Evolutionary conservation across 345 rosid species (phyloP), one percentile per base, ranked within the genome.

Genomic region (Citrus hindsii): DNA sequence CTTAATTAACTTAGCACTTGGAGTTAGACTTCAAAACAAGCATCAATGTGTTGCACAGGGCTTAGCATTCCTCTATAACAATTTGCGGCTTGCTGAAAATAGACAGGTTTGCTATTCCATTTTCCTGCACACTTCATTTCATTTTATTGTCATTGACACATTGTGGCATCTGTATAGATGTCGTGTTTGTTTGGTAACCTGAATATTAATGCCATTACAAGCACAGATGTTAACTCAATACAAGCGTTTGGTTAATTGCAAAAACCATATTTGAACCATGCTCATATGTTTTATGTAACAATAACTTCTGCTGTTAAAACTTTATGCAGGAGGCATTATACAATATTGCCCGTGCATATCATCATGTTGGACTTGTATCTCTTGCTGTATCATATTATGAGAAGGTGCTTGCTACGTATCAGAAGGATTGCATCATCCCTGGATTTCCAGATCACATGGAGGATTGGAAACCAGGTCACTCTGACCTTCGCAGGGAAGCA

Each of bases 401-500:
- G 61, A 86, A 82, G 84, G 89, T 83, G 62, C 86, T 88, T 28
- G 73, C 82, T 46, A 81, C 33, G 28, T 8, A 9, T 27, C 81
- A 83, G 62, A 82, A 79, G 78, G 91, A 88, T 72, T 84, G 79
- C 53, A 84, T 84, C 6, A 73, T 86, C n/a, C 90, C 89, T 2
- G 81, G 79, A 67, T 85, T 77, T 61, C 77, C 83, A 32, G 83
- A 90, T 9, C 61, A 64, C 38, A 46, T 0, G 32, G 90, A 85
- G 69, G 81, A 82, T 27, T 74, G 67, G 24, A 82, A 85, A 69
- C 87, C 91, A 2, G 92, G 88, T 25, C 79, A 85, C 13, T 89
- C 92, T n/a, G 85, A 90, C 74, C 88, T 92, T 48, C 88, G 89
- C 42, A 85, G 87, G 76, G 97, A 92, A 80, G 92, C 95, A 60